Conservation (phyloP, 495 filamentous ascomycete genomes). For the Penicillium antarcticum region DNA sequence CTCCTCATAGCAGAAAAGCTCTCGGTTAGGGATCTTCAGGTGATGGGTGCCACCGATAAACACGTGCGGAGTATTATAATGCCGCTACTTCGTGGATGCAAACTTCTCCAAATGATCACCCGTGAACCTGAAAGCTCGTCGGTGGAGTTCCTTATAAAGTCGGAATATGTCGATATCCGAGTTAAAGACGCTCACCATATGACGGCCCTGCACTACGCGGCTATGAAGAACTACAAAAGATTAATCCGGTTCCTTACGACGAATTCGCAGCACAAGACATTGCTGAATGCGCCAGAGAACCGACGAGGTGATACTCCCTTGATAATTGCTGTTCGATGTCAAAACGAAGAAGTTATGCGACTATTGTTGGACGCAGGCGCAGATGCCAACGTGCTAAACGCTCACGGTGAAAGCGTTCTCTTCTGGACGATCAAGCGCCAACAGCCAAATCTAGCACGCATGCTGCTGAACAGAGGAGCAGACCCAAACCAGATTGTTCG, state of each 20-base stretch:
- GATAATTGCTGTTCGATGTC: neutral
- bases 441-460: neutral
- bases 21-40: neutral
- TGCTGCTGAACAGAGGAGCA: neutral
- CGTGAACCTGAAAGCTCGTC: neutral
- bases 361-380: neutral
- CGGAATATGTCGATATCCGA: neutral
- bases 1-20: neutral
- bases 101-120: neutral
- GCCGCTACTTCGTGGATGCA: neutral
- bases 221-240: neutral
- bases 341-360: neutral
- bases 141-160: neutral
- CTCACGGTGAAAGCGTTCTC: neutral
- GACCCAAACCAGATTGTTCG: neutral
- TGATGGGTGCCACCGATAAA: neutral
- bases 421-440: neutral
- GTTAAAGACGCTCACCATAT: neutral
- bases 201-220: neutral
- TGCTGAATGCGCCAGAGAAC: neutral
- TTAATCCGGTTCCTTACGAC: neutral
- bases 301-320: neutral
- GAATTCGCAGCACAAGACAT: neutral
- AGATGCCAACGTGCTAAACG: neutral
- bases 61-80: neutral